Percentiles rank a stretch among this genome's conserved stretches.
Evolutionary conservation across 176 grass and related monocot genomes (phyloP).

Genomic region (Microstegium vimineum): DNA sequence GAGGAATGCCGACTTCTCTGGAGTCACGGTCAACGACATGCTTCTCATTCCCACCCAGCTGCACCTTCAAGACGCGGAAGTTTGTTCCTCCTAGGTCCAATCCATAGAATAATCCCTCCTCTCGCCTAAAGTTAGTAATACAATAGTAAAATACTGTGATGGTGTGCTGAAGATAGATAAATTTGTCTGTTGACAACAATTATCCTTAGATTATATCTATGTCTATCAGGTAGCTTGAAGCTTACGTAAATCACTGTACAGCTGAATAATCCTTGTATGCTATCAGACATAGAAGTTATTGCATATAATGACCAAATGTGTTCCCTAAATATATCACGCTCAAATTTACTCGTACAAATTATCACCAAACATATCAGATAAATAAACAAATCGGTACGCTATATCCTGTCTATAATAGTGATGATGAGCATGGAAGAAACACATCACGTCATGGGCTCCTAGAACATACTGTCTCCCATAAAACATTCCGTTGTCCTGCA

Average conservation of each 20-base stretch:
- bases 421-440: neutral
- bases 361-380: neutral
- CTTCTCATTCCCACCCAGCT: slow-evolving; percentile 54
- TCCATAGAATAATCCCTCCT: slow-evolving; percentile 76
- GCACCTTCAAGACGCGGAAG: slow-evolving; percentile 62
- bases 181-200: neutral
- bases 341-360: neutral
- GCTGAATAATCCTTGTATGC: neutral
- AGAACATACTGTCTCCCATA: neutral
- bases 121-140: slow-evolving; percentile 35
- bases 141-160: neutral
- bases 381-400: neutral
- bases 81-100: slow-evolving; percentile 94
- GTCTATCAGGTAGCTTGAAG: neutral
- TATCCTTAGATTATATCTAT: neutral
- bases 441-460: neutral
- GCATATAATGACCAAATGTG: neutral
- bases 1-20: slow-evolving; percentile 53
- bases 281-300: neutral
- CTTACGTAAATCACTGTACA: neutral
- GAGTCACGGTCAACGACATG: slow-evolving; percentile 39
- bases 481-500: neutral
- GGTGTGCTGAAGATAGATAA: neutral
- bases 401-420: neutral
- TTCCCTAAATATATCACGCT: neutral